phyloP scores from a whole-genome alignment of 306 rosid genomes.

The Acmispon strigosus region DNA sequence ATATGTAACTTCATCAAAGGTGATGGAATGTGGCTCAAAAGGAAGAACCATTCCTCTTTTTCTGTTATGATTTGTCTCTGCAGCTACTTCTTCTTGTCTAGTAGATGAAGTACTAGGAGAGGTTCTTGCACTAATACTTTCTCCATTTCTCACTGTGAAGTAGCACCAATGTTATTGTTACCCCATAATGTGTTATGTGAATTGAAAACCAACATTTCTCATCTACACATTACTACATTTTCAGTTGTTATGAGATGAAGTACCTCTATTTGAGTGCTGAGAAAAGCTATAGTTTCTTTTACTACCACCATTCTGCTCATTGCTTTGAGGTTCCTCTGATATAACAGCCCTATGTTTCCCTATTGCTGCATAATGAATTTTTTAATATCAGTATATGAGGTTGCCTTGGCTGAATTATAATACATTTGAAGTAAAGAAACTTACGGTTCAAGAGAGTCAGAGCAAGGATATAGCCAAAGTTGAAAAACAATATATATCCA shows the following conservation, averaged over 20 bases:
- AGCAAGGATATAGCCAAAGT: slow-evolving; percentile 35
- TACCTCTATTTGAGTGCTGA: slow-evolving; percentile 33
- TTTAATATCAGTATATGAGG: neutral
- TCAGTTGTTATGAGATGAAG: slow-evolving; percentile 2
- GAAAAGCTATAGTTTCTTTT: slow-evolving; percentile 9
- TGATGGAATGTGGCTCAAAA: slow-evolving; percentile 36
- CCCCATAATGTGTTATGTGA: neutral
- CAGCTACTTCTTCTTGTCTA: neutral
- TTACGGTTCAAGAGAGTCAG: slow-evolving; percentile 50
- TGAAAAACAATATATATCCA: slow-evolving; percentile 37
- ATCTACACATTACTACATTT: neutral
- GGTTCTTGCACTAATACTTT: slow-evolving; percentile 1
- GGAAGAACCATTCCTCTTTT: slow-evolving; percentile 51
- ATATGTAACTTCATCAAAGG: slow-evolving; percentile 45
- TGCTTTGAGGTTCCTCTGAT: slow-evolving; percentile 31
- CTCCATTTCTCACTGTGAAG: slow-evolving; percentile 21
- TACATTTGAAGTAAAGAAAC: slow-evolving; percentile 24
- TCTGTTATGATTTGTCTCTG: slow-evolving; percentile 11
- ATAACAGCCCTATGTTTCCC: slow-evolving; percentile 33
- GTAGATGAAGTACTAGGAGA: neutral
- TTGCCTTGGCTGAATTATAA: neutral
- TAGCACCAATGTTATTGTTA: neutral
- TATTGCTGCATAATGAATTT: slow-evolving; percentile 31
- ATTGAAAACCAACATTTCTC: neutral
- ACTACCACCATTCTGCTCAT: neutral